Percentiles rank a stretch among this genome's conserved stretches.
These are phyloP conservation scores for Xanthoconium purpureum DNA, from an alignment of 768 basidiomycete genomes.

Conservation along the genomic window DNA sequence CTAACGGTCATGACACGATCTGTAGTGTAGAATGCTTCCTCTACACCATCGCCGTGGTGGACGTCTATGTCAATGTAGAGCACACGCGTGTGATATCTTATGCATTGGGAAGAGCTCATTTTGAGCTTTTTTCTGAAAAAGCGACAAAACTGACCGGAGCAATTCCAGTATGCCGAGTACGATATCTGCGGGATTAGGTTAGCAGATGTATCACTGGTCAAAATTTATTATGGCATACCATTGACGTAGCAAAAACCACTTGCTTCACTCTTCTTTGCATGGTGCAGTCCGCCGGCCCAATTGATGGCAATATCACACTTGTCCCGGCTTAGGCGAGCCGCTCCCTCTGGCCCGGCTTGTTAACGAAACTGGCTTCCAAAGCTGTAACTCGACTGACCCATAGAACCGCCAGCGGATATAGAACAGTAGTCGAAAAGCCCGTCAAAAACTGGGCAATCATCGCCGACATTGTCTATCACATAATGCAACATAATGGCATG, in stretches of 20 bases:
- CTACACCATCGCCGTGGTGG: constrained; percentile 98
- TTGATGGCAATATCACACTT: constrained; percentile 99
- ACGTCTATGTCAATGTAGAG: constrained; percentile 99
- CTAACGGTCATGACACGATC: constrained; percentile 98
- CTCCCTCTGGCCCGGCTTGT: constrained; percentile 69
- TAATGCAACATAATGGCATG: not conserved
- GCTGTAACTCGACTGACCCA: constrained; percentile 61
- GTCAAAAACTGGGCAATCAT: constrained; percentile 98
- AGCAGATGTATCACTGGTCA: not conserved
- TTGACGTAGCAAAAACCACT: constrained; percentile 99
- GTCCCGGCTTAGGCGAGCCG: constrained; percentile 89
- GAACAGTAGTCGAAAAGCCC: constrained; percentile 99
- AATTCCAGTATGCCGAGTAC: constrained; percentile 96
- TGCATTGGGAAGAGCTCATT: not conserved
- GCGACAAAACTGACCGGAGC: constrained; percentile 53
- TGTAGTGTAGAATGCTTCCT: constrained; percentile 98
- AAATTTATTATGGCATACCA: constrained; percentile 43
- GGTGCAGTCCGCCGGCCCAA: constrained; percentile 98
- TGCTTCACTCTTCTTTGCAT: constrained; percentile 98
- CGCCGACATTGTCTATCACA: constrained; percentile 86
- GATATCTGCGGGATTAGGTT: constrained; percentile 62
- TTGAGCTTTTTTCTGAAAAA: not conserved
- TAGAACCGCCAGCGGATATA: constrained; percentile 98
- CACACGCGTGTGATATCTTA: constrained; percentile 87
- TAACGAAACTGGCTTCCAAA: not conserved